Evolutionary conservation across 2,329 filamentous ascomycete species (phyloP), one percentile per base, ranked within the genome.

Genomic region (Penicillium sp.): DNA sequence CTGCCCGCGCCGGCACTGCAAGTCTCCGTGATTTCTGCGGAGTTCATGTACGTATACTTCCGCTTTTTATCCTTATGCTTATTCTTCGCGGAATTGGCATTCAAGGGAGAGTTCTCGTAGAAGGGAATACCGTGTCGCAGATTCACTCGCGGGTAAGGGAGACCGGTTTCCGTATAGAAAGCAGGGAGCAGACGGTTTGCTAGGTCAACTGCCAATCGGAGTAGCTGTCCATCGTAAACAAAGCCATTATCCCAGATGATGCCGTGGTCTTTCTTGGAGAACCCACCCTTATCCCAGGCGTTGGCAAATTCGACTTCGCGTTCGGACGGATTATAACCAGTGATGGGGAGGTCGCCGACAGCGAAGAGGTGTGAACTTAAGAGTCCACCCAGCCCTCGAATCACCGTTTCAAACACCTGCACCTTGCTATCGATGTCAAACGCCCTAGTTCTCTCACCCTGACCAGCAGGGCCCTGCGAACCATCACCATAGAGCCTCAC

Each of bases 361-460:
- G 94, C 93, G 71, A 99, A 99, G 37, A 97, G 78, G 76, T 99
- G 94, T 2, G 93, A 92, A 67, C 92, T 97, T 61, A 99, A 77
- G 52, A 99, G 79, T 0, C 94, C 94, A 13, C 94, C 94, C 51
- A 77, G 84, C 14, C 93, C 94, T 54, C 94, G 84, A 64, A 99
- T 99, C 31, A 96, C 93, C 0, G 93, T 97, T 78, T 99, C 94
- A 68, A 99, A 99, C 34, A 99, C 91, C 76, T 99, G 93, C 2
- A 99, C 94, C 75, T 97, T 99, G 77, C 92, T 96, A 74, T 99
- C 93, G 36, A 96, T 79, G 72, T 99, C 91, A 67, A 99, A 99
- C 0, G 92, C 94, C 51, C 86, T 83, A 3, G 87, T 87, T 60
- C 91, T 82, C 53, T 83, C 79, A 3, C 93, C 93, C 67, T 84